Evolutionary conservation across 1,284 basidiomycete species (phyloP).

Genomic region (Boletus chippewaensis): DNA sequence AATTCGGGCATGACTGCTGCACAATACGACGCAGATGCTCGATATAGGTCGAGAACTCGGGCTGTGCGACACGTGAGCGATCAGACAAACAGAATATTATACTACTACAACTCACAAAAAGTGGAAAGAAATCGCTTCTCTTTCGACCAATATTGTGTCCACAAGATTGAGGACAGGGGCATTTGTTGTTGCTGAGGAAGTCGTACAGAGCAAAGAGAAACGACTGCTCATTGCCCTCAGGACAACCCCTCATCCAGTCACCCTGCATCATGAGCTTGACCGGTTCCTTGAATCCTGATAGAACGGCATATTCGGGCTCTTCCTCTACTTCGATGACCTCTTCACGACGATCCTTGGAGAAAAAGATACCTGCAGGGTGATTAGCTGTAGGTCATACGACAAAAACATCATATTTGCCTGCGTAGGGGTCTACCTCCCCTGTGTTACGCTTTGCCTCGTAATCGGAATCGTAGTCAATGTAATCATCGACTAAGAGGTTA

Average conservation of each 20-base stretch:
- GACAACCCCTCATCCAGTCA: conserved; percentile 96
- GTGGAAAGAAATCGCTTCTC: conserved; percentile 73
- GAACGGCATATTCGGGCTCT: conserved; percentile 50
- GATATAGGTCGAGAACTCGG: conserved; percentile 66
- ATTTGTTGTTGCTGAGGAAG: conserved; percentile 56
- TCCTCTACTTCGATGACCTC: conserved; percentile 84
- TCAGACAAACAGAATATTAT: background rate
- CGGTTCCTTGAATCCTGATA: conserved; percentile 42
- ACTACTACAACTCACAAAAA: conserved; percentile 55
- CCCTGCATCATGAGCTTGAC: conserved; percentile 75
- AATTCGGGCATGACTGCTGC: conserved; percentile 56
- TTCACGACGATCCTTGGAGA: conserved; percentile 83
- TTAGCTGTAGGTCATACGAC: conserved; percentile 11
- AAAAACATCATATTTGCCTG: conserved; percentile 42
- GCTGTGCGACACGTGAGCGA: conserved; percentile 36
- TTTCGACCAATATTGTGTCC: conserved; percentile 51
- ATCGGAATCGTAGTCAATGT: conserved; percentile 74
- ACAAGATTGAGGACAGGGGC: conserved; percentile 69
- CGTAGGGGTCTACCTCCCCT: conserved; percentile 74
- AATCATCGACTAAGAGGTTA: conserved; percentile 42
- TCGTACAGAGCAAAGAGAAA: conserved; percentile 82
- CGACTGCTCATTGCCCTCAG: conserved; percentile 84
- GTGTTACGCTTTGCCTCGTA: conserved; percentile 44
- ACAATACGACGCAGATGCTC: conserved; percentile 54
- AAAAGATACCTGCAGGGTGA: conserved; percentile 65